phyloP scores from a whole-genome alignment of 139 green algal species.

The Chara braunii region DNA sequence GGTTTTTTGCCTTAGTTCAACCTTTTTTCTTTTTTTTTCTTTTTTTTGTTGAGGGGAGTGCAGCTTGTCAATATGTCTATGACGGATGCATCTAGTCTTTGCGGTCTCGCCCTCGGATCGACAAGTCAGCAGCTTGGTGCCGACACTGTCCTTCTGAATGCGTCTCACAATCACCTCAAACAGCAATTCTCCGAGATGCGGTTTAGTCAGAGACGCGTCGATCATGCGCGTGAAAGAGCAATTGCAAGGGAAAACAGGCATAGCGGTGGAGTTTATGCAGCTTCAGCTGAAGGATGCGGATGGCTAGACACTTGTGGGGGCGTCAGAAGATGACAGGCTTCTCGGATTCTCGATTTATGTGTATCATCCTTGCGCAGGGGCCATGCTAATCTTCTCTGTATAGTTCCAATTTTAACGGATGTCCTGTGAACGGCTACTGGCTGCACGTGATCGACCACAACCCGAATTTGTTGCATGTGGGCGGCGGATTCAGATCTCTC shows the following conservation, averaged over 20 bases:
- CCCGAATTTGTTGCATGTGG: conserved; percentile 64
- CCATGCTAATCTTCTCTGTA: no score
- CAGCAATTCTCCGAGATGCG: conserved; percentile 84
- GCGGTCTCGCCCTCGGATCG: no score
- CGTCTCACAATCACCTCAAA: conserved; percentile 89
- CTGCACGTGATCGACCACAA: conserved; percentile 89
- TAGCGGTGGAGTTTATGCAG: conserved; percentile 59
- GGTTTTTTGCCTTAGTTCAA: no score
- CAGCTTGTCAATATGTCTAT: no score
- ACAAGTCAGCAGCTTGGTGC: no score
- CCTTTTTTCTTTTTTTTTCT: no score
- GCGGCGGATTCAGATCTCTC: conserved; percentile 86
- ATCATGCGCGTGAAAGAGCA: conserved; percentile 80
- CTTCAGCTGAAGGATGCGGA: conserved; percentile 76
- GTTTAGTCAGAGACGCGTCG: conserved; percentile 77
- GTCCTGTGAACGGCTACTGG: no score
- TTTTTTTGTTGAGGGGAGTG: no score
- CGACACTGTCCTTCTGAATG: conserved; percentile 72
- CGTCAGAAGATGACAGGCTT: conserved; percentile 55
- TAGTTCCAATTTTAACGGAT: no score
- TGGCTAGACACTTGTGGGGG: conserved; percentile 43
- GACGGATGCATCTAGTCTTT: no score
- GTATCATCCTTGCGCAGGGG: no score
- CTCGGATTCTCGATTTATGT: no score
- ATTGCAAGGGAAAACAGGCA: conserved; percentile 81